Conservation (phyloP, 2,329 filamentous ascomycete species). For the Taxawa tesnikishii region DNA sequence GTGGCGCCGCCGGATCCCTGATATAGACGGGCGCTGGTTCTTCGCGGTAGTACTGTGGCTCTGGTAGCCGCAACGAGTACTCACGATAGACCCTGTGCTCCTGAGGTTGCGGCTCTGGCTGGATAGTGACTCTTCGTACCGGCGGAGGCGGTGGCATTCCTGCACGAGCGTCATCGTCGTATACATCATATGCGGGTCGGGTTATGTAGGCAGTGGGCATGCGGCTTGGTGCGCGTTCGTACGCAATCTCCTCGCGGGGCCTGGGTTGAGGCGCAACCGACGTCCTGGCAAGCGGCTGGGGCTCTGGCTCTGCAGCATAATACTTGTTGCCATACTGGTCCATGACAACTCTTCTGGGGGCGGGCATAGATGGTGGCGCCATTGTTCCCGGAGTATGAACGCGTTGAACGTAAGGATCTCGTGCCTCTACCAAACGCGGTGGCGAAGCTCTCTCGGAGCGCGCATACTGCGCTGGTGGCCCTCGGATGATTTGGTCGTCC, state of each 20-base stretch:
- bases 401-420: conserved; percentile 23
- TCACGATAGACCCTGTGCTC: conserved; percentile 47
- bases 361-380: conserved; percentile 32
- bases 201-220: conserved; percentile 19
- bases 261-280: conserved; percentile 44
- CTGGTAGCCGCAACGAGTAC: conserved; percentile 37
- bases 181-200: conserved; percentile 28
- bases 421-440: conserved; percentile 11
- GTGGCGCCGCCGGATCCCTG: conserved; percentile 14
- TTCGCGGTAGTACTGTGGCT: conserved; percentile 5
- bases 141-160: conserved; percentile 16
- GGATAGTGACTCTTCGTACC: conserved; percentile 11
- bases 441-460: conserved; percentile 28
- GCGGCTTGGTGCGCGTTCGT: conserved; percentile 50
- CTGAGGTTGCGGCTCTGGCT: conserved; percentile 36
- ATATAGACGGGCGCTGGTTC: conserved; percentile 11
- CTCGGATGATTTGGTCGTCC: conserved; percentile 24
- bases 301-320: conserved; percentile 39
- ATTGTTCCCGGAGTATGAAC: conserved; percentile 28
- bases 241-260: conserved; percentile 15
- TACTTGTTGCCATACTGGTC: conserved; percentile 79
- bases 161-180: conserved; percentile 24
- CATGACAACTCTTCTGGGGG: conserved; percentile 54
- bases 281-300: conserved; percentile 29
- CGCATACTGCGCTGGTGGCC: conserved; percentile 23